phyloP scores from a whole-genome alignment of 2,329 filamentous ascomycete species.

The Hyphodiscus sp. region DNA sequence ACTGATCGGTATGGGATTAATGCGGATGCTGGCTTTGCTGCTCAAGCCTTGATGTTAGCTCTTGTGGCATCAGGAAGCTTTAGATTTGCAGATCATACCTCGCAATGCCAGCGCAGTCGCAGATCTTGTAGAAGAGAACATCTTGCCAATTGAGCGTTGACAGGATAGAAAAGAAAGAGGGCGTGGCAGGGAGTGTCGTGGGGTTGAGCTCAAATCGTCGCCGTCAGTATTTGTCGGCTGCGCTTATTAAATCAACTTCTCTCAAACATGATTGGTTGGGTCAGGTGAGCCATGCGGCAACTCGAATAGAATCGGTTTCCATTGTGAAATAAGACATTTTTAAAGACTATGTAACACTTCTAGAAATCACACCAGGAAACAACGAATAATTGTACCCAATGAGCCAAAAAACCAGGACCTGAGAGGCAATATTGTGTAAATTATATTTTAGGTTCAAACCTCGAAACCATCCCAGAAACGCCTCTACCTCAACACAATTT shows the following conservation, averaged over 20 bases:
- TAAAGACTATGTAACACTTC: too few relatives aligned
- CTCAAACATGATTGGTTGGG: slow-evolving; percentile 2
- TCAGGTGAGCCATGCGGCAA: background rate
- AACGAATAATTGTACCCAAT: too few relatives aligned
- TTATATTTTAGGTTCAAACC: too few relatives aligned
- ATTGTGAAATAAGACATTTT: too few relatives aligned
- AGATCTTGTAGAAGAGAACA: slow-evolving; percentile 38
- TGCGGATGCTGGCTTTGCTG: slow-evolving; percentile 60
- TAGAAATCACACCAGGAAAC: too few relatives aligned
- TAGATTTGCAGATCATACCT: slow-evolving; percentile 28
- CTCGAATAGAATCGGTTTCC: background rate
- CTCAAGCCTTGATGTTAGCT: slow-evolving; percentile 22
- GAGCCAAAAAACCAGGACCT: too few relatives aligned
- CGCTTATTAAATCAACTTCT: background rate
- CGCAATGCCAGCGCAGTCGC: slow-evolving; percentile 36
- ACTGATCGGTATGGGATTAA: slow-evolving; percentile 58
- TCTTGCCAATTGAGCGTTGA: slow-evolving; percentile 24
- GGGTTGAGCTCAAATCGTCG: slow-evolving; percentile 4
- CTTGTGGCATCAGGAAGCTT: slow-evolving; percentile 8
- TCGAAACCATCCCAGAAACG: background rate
- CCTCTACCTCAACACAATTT: background rate
- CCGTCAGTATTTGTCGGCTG: slow-evolving; percentile 3
- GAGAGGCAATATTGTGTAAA: too few relatives aligned
- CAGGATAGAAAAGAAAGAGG: slow-evolving; percentile 19
- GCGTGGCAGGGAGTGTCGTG: slow-evolving; percentile 14